These are phyloP conservation scores for Saccharomyces hybrid DNA, from an alignment of 1,139 yeast genomes.

Conservation along the genomic window DNA sequence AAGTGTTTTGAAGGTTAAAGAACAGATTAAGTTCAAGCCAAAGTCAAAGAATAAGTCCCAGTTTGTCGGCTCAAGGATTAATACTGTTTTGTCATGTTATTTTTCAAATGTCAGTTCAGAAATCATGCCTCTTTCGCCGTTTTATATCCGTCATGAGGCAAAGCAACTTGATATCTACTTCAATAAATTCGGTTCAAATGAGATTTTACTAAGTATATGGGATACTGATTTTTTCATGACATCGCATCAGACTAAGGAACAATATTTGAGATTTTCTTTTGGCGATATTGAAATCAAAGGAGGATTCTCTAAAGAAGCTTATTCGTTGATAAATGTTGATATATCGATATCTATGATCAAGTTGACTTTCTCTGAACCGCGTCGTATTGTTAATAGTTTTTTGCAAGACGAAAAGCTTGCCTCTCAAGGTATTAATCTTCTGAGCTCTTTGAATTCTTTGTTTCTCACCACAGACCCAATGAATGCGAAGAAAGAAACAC, in stretches of 20 bases:
- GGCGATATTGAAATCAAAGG: slow-evolving; percentile 17
- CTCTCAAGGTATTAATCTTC: slow-evolving; percentile 14
- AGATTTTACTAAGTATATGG: slow-evolving; percentile 15
- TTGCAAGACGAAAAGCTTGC: slow-evolving; percentile 24
- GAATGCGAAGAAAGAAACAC: neutral
- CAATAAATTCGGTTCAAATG: slow-evolving; percentile 14
- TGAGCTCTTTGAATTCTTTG: slow-evolving; percentile 10
- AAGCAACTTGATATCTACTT: slow-evolving; percentile 18
- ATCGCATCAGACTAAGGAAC: slow-evolving; percentile 24
- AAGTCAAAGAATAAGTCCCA: neutral
- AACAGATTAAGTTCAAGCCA: slow-evolving; percentile 4
- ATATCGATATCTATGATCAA: slow-evolving; percentile 21
- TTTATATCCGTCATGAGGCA: slow-evolving; percentile 18
- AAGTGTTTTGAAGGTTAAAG: slow-evolving; percentile 8
- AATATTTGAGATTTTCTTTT: slow-evolving; percentile 22
- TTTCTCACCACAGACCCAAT: slow-evolving; percentile 2
- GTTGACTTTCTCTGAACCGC: slow-evolving; percentile 26
- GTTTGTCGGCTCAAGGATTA: slow-evolving; percentile 2
- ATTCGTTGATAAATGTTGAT: slow-evolving; percentile 10
- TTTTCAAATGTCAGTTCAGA: slow-evolving; percentile 22
- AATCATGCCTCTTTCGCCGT: slow-evolving; percentile 22
- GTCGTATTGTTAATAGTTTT: slow-evolving; percentile 18
- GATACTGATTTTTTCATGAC: slow-evolving; percentile 22
- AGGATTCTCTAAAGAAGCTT: slow-evolving; percentile 5
- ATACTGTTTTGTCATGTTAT: slow-evolving; percentile 12